Evolutionary conservation across 2,329 filamentous ascomycete genomes (phyloP).

Genomic region (Rutstroemia sp.): DNA sequence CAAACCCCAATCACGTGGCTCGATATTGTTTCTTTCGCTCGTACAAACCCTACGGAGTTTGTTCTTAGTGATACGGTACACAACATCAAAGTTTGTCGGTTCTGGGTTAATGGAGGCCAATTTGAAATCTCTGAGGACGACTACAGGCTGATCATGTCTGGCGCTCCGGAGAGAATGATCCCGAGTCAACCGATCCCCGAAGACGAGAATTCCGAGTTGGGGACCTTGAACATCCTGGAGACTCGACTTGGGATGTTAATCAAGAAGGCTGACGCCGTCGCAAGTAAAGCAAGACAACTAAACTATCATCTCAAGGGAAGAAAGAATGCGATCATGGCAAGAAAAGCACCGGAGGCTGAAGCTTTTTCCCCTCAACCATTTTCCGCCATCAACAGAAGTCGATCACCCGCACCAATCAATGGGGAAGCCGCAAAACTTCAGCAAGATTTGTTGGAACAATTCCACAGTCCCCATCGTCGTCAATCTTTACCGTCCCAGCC

Average conservation of each 20-base stretch:
- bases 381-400: slow-evolving; percentile 33
- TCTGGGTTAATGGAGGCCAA: slow-evolving; percentile 71
- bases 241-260: slow-evolving; percentile 69
- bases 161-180: slow-evolving; percentile 75
- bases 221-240: slow-evolving; percentile 77
- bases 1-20: slow-evolving; percentile 67
- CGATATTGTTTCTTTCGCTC: slow-evolving; percentile 78
- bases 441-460: slow-evolving; percentile 49
- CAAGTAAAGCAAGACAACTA: slow-evolving; percentile 66
- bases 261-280: slow-evolving; percentile 70
- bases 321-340: slow-evolving; percentile 62
- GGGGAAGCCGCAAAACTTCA: slow-evolving; percentile 33
- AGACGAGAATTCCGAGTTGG: slow-evolving; percentile 79
- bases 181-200: slow-evolving; percentile 75
- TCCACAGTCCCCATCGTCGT: slow-evolving; percentile 29
- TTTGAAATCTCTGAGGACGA: slow-evolving; percentile 87
- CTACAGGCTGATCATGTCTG: slow-evolving; percentile 75
- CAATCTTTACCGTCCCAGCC: slow-evolving; percentile 15
- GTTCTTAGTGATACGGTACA: slow-evolving; percentile 61
- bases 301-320: slow-evolving; percentile 74
- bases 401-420: slow-evolving; percentile 25
- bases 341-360: slow-evolving; percentile 39
- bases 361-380: slow-evolving; percentile 22
- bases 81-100: slow-evolving; percentile 68
- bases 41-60: slow-evolving; percentile 72